Evolutionary conservation across 352 stramenopile genomes (phyloP).

Genomic region (Phytopythium boreale): DNA sequence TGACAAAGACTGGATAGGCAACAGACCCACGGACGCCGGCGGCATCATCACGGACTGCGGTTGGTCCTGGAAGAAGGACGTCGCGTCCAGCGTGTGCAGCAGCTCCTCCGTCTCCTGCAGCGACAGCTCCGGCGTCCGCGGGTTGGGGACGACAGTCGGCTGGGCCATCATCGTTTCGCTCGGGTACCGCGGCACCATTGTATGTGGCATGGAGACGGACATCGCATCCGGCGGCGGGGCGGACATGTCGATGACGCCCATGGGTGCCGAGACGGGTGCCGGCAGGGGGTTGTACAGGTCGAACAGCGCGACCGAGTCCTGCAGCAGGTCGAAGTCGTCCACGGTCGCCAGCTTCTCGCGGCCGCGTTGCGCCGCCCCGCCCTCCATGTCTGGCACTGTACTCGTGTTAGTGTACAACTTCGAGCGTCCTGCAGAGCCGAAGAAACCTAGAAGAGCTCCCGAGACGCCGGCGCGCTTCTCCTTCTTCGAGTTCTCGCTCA

Average conservation of each 20-base stretch:
- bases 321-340: constrained; percentile 7
- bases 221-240: not conserved
- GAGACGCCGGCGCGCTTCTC: not conserved
- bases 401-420: too few relatives aligned
- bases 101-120: constrained; percentile 30
- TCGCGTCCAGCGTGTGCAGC: constrained; percentile 25
- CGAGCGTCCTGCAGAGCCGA: too few relatives aligned
- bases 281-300: constrained; percentile 3
- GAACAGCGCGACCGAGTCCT: constrained; percentile 2
- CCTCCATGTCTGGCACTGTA: not conserved
- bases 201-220: not conserved
- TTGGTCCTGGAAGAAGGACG: constrained; percentile 10
- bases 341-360: constrained; percentile 1
- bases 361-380: not conserved
- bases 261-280: not conserved
- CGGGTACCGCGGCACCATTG: not conserved
- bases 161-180: not conserved
- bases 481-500: not conserved
- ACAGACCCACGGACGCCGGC: not conserved
- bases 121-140: constrained; percentile 12
- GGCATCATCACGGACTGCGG: not conserved
- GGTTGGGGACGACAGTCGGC: not conserved
- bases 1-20: not conserved
- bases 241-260: not conserved
- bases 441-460: not conserved